Evolutionary conservation across 2,329 filamentous ascomycete species (phyloP).

Genomic region (Sordariomycetes sp.): DNA sequence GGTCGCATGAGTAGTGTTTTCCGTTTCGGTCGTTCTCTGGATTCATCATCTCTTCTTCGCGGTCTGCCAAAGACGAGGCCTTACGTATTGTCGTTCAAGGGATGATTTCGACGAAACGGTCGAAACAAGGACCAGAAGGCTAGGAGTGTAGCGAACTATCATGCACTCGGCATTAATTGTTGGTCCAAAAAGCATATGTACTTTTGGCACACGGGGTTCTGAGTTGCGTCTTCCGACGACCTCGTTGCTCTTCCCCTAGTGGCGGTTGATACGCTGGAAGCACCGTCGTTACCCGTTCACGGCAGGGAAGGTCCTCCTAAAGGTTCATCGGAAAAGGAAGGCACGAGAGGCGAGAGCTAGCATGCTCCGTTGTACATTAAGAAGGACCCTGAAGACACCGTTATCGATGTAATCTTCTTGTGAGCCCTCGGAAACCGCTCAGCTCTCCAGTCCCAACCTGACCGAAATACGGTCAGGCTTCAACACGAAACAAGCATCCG

Average conservation of each 20-base stretch:
- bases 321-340: not conserved
- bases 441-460: not conserved
- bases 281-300: no score
- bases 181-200: no score
- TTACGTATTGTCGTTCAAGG: not conserved
- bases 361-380: not conserved
- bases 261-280: no score
- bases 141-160: no score
- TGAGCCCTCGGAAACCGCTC: not conserved
- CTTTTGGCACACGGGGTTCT: no score
- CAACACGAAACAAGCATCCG: not conserved
- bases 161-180: no score
- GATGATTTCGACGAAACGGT: not conserved
- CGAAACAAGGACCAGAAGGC: no score
- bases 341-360: not conserved
- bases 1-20: not conserved
- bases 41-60: not conserved
- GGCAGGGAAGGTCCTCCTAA: not conserved
- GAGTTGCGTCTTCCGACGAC: no score
- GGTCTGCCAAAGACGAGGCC: not conserved
- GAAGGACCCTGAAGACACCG: not conserved
- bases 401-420: not conserved
- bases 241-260: no score
- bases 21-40: not conserved
- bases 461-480: not conserved